phyloP scores from a whole-genome alignment of 2,329 filamentous ascomycete species.

The Claviceps arundinis region DNA sequence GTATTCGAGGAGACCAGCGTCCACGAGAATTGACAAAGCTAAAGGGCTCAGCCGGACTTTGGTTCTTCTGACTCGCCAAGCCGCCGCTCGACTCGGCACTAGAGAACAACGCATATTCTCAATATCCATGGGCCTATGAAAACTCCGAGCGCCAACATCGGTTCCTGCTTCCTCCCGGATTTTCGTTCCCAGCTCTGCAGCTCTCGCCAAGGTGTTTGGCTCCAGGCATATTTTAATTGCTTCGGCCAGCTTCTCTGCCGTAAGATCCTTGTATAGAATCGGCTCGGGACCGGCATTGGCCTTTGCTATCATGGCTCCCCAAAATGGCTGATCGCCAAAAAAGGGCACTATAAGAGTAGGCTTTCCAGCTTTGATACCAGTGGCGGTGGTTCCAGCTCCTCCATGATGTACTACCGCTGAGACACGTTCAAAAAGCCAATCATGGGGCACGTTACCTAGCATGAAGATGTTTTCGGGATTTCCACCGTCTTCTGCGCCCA shows the following conservation, averaged over 20 bases:
- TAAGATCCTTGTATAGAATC: constrained; percentile 56
- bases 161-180: constrained; percentile 54
- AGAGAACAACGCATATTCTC: constrained; percentile 56
- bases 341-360: constrained; percentile 79
- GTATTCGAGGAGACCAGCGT: constrained; percentile 39
- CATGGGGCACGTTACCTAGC: constrained; percentile 74
- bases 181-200: constrained; percentile 43
- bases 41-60: constrained; percentile 55
- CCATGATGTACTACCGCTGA: constrained; percentile 79
- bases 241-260: constrained; percentile 48
- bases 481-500: constrained; percentile 57
- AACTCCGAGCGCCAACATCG: constrained; percentile 50
- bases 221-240: constrained; percentile 49
- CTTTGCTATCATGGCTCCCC: constrained; percentile 62
- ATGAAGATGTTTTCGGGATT: constrained; percentile 70
- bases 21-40: constrained; percentile 56
- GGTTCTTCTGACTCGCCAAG: constrained; percentile 61
- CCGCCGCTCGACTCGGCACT: constrained; percentile 46
- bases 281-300: constrained; percentile 61
- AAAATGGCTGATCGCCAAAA: constrained; percentile 76
- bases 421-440: constrained; percentile 71
- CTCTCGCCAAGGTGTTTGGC: constrained; percentile 44
- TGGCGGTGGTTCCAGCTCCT: constrained; percentile 76
- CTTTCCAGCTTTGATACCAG: constrained; percentile 66
- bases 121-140: constrained; percentile 49